Evolutionary conservation across 495 filamentous ascomycete species (phyloP).

Genomic region (Clavariopsis aquatica): DNA sequence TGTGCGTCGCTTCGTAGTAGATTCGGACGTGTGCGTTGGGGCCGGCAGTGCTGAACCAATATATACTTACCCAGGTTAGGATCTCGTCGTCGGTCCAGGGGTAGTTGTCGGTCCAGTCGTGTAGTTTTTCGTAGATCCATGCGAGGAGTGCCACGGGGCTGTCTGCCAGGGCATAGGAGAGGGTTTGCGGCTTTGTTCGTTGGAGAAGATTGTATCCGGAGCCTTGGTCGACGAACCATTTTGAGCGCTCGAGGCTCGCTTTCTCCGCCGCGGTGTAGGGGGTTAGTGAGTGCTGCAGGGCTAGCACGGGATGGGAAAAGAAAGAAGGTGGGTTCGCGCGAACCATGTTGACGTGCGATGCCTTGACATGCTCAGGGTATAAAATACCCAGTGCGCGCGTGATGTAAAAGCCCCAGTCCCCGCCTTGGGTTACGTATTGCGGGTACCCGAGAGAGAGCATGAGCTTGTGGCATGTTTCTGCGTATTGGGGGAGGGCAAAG

Average conservation of each 20-base stretch:
- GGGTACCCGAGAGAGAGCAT: constrained; percentile 69
- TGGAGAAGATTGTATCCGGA: constrained; percentile 52
- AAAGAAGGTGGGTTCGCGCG: constrained; percentile 44
- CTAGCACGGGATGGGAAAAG: constrained; percentile 47
- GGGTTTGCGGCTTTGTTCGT: constrained; percentile 53
- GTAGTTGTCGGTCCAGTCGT: constrained; percentile 54
- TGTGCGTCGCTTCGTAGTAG: constrained; percentile 48
- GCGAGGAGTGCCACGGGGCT: constrained; percentile 55
- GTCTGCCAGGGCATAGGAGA: constrained; percentile 54
- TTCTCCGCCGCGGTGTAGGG: constrained; percentile 48
- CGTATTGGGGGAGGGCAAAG: constrained; percentile 62
- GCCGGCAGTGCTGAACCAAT: constrained; percentile 55
- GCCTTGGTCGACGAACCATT: constrained; percentile 47
- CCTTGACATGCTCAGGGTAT: constrained; percentile 59
- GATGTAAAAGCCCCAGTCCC: constrained; percentile 69
- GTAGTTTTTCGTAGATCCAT: constrained; percentile 60
- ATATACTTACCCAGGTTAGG: constrained; percentile 57
- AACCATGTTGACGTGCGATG: constrained; percentile 67
- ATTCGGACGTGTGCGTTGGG: constrained; percentile 53
- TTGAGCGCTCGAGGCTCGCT: constrained; percentile 40
- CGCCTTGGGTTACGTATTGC: constrained; percentile 67
- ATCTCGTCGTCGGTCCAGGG: constrained; percentile 59
- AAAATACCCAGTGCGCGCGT: constrained; percentile 58
- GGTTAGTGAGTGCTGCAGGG: constrained; percentile 47
- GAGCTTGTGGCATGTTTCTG: constrained; percentile 60